phyloP scores from a whole-genome alignment of 306 rosid genomes.

The Malus asiatica region DNA sequence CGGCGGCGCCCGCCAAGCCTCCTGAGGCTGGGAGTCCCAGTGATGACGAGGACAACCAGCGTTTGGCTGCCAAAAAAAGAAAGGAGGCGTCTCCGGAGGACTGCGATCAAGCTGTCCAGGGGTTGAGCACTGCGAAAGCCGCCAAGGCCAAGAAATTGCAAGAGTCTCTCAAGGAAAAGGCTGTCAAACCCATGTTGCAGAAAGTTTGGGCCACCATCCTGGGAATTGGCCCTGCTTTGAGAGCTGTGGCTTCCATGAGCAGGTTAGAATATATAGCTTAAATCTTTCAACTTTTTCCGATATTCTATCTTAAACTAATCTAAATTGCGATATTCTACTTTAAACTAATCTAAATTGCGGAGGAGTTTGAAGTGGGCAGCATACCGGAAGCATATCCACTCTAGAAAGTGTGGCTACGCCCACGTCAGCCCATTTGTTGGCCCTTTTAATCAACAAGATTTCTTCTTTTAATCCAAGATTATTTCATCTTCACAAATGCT shows the following conservation, averaged over 20 bases:
- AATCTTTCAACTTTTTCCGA: not conserved
- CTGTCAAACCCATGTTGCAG: constrained; percentile 28
- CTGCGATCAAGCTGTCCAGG: constrained; percentile 90
- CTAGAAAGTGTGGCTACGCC: not conserved
- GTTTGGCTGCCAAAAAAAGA: constrained; percentile 39
- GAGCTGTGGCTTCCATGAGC: constrained; percentile 80
- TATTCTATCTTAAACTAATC: not conserved
- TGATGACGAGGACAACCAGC: constrained; percentile 32
- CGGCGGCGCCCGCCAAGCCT: constrained; percentile 34
- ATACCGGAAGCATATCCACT: not conserved
- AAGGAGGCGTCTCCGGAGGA: constrained; percentile 89
- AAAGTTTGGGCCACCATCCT: constrained; percentile 47
- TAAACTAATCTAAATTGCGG: not conserved
- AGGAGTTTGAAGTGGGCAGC: not conserved
- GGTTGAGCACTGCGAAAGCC: constrained; percentile 73
- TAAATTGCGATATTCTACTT: not conserved
- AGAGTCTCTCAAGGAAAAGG: constrained; percentile 42
- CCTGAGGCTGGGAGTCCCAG: constrained; percentile 17
- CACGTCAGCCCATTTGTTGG: not conserved
- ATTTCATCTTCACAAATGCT: not conserved
- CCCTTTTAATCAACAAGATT: not conserved
- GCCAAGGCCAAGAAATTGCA: constrained; percentile 74
- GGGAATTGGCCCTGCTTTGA: constrained; percentile 80
- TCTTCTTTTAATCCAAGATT: not conserved
- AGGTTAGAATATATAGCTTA: constrained; percentile 34